Evolutionary conservation across 139 green algal species (phyloP).

Genomic region (Zygnema circumcarinatum): DNA sequence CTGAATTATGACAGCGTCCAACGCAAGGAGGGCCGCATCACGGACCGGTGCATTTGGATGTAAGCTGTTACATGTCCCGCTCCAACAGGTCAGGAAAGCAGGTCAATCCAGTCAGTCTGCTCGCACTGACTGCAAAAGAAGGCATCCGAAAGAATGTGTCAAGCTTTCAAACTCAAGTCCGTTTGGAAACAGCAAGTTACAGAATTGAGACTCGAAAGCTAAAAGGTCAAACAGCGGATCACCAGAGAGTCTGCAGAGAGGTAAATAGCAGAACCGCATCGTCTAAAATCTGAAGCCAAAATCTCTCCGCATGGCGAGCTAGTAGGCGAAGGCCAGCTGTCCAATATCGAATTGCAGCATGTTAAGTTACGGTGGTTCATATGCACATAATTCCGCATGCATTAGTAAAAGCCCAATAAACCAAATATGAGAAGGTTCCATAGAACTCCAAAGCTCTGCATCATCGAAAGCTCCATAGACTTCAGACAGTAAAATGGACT

Average conservation of each 20-base stretch:
- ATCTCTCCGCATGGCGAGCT: background rate
- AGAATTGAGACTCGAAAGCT: too few relatives aligned
- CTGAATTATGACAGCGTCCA: background rate
- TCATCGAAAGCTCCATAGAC: too few relatives aligned
- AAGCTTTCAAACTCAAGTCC: too few relatives aligned
- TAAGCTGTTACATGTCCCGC: background rate
- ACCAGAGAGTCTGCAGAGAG: slow-evolving; percentile 5
- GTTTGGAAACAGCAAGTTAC: background rate
- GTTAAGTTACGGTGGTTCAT: background rate
- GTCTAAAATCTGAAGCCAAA: background rate
- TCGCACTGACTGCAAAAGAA: background rate
- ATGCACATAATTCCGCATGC: background rate
- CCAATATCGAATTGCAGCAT: background rate
- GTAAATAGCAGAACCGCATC: background rate
- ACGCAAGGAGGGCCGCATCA: background rate
- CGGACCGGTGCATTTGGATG: background rate
- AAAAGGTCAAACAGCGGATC: too few relatives aligned
- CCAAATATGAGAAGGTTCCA: background rate
- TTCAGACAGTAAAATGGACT: too few relatives aligned
- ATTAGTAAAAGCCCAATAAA: background rate
- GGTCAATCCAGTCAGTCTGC: background rate
- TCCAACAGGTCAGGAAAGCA: background rate
- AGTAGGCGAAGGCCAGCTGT: slow-evolving; percentile 1
- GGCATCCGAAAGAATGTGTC: too few relatives aligned
- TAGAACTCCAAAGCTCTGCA: too few relatives aligned